Percentiles rank a stretch among this genome's conserved stretches.
Evolutionary conservation across 768 basidiomycete species (phyloP).

Genomic region (Omphalotus guepiniiformis): DNA sequence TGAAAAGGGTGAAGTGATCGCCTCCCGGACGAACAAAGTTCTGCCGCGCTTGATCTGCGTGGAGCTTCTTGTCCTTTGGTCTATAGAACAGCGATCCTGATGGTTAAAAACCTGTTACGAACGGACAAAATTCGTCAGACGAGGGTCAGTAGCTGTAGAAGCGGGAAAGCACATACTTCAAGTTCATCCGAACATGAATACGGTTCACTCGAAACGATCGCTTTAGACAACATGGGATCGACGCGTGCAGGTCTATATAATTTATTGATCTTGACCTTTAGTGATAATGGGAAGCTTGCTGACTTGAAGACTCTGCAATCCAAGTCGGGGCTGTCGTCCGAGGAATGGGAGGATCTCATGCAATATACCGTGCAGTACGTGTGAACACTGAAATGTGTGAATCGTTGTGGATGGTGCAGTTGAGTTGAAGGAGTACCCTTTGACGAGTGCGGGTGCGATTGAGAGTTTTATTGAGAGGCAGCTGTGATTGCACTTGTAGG

Average conservation of each 20-base stretch:
- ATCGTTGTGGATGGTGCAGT: slow-evolving; percentile 66
- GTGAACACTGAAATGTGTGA: slow-evolving; percentile 11
- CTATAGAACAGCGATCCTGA: slow-evolving; percentile 93
- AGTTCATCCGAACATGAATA: slow-evolving; percentile 95
- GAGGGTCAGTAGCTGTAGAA: neutral
- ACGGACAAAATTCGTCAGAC: neutral
- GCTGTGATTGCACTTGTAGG: no score
- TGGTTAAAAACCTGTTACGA: slow-evolving; percentile 83
- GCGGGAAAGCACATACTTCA: slow-evolving; percentile 50
- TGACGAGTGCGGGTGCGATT: slow-evolving; percentile 69
- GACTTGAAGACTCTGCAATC: slow-evolving; percentile 52
- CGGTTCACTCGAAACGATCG: slow-evolving; percentile 92
- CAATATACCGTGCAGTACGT: slow-evolving; percentile 72
- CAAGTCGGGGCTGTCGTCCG: slow-evolving; percentile 46
- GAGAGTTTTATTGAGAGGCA: slow-evolving; percentile 77
- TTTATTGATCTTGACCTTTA: slow-evolving; percentile 66
- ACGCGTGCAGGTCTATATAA: slow-evolving; percentile 78
- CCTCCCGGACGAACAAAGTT: slow-evolving; percentile 96
- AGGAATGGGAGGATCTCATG: slow-evolving; percentile 66
- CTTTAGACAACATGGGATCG: slow-evolving; percentile 95
- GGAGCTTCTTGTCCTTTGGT: slow-evolving; percentile 96
- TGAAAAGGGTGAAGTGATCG: slow-evolving; percentile 95
- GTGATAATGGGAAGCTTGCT: slow-evolving; percentile 50
- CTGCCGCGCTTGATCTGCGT: slow-evolving; percentile 96
- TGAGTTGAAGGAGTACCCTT: slow-evolving; percentile 72